Conservation (phyloP, 768 basidiomycete species). For the Suillus alpinus region DNA sequence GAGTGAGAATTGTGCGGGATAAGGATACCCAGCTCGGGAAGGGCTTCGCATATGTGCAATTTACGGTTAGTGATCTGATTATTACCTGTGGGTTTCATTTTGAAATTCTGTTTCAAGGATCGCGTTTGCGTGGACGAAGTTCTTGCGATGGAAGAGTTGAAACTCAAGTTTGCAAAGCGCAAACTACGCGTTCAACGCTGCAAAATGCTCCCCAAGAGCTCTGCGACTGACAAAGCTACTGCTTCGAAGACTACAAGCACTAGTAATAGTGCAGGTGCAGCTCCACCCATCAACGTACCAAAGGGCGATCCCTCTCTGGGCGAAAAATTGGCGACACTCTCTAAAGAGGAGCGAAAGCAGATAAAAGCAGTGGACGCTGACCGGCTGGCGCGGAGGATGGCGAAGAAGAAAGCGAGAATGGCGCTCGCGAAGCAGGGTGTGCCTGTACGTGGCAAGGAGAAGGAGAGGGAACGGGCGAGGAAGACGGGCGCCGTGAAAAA, state of each 20-base stretch:
- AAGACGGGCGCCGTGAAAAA: conserved; percentile 34
- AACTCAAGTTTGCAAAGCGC: conserved; percentile 90
- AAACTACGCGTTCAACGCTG: conserved; percentile 89
- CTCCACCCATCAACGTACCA: conserved; percentile 34
- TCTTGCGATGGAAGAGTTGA: conserved; percentile 70
- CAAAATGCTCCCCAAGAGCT: conserved; percentile 60
- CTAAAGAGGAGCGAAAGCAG: conserved; percentile 84
- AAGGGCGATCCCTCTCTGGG: conserved; percentile 86
- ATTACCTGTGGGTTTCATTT: background rate
- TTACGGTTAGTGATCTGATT: conserved; percentile 48
- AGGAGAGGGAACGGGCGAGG: conserved; percentile 40
- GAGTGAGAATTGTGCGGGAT: conserved; percentile 87
- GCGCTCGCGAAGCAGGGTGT: conserved; percentile 43
- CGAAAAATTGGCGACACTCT: conserved; percentile 68
- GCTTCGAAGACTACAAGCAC: conserved; percentile 13
- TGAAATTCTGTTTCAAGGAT: conserved; percentile 50
- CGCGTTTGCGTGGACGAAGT: conserved; percentile 91
- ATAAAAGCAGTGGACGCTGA: conserved; percentile 78
- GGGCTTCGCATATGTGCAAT: conserved; percentile 92
- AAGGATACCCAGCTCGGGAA: conserved; percentile 91
- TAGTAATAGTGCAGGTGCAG: background rate
- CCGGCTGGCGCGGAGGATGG: conserved; percentile 77
- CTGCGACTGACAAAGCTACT: conserved; percentile 9
- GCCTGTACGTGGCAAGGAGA: conserved; percentile 38
- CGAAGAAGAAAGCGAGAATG: conserved; percentile 82